These are phyloP conservation scores for Neofusicoccum laricinum DNA, from an alignment of 2,329 filamentous ascomycete species.

Conservation along the genomic window DNA sequence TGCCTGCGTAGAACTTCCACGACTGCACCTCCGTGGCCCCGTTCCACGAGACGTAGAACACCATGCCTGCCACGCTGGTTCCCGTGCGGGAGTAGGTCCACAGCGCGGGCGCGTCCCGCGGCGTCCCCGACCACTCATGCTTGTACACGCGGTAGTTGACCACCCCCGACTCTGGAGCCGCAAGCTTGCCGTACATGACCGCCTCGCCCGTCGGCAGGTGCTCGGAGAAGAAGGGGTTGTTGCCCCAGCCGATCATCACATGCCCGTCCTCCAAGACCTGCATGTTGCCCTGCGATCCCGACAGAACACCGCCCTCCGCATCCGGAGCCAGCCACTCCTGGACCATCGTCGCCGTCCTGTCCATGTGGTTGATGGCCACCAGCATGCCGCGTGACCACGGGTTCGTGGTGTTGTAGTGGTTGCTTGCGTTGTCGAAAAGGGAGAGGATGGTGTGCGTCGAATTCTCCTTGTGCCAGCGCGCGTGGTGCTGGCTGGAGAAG, in stretches of 20 bases:
- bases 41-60: conserved; percentile 55
- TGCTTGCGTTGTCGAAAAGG: conserved; percentile 26
- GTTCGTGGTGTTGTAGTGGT: conserved; percentile 17
- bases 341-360: conserved; percentile 45
- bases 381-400: conserved; percentile 44
- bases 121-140: conserved; percentile 49
- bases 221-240: conserved; percentile 42
- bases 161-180: conserved; percentile 29
- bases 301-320: conserved; percentile 39
- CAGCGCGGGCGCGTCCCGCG: conserved; percentile 16
- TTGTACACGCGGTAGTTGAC: conserved; percentile 57
- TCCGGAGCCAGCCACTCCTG: conserved; percentile 50
- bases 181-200: conserved; percentile 54
- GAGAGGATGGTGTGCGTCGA: conserved; percentile 19
- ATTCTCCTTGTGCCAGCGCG: conserved; percentile 18
- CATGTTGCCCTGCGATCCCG: conserved; percentile 52
- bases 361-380: conserved; percentile 44
- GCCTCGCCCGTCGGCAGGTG: conserved; percentile 47
- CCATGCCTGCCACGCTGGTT: conserved; percentile 29
- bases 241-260: conserved; percentile 57
- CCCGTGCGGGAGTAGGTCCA: conserved; percentile 18
- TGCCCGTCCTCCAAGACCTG: conserved; percentile 55
- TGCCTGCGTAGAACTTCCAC: conserved; percentile 51
- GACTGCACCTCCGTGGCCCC: conserved; percentile 46
- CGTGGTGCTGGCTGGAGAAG: conserved; percentile 21